Evolutionary conservation across 495 filamentous ascomycete genomes (phyloP).

Genomic region (Penicillium riverlandense): DNA sequence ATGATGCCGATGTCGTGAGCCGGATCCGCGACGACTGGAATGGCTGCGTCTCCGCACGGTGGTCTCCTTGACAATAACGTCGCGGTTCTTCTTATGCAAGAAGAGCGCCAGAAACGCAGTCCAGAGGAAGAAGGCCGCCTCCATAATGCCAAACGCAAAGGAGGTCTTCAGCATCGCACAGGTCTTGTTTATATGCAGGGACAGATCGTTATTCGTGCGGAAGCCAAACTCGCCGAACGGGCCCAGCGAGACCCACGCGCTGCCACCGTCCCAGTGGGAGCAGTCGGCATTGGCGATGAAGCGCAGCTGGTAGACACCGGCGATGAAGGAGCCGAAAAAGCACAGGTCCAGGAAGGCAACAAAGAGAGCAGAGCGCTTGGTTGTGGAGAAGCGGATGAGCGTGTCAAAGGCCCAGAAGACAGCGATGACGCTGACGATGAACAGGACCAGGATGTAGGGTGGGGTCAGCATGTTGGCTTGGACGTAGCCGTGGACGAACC

Average conservation of each 20-base stretch:
- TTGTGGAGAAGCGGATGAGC: constrained; percentile 70
- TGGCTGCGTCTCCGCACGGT: constrained; percentile 37
- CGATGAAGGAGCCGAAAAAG: constrained; percentile 81
- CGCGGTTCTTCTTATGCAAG: constrained; percentile 37
- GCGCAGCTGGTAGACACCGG: constrained; percentile 66
- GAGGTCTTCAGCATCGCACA: constrained; percentile 85
- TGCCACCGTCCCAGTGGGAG: constrained; percentile 40
- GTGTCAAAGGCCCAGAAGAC: constrained; percentile 76
- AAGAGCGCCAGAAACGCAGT: constrained; percentile 56
- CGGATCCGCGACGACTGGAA: constrained; percentile 25
- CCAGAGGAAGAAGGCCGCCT: constrained; percentile 72
- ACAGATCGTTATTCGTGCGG: constrained; percentile 28
- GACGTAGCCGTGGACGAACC: constrained; percentile 72
- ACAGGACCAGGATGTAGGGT: constrained; percentile 74
- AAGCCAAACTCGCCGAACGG: constrained; percentile 46
- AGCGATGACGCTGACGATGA: constrained; percentile 80
- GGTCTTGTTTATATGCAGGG: constrained; percentile 56
- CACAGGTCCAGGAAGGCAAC: constrained; percentile 70
- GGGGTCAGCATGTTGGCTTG: constrained; percentile 68
- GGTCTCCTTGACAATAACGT: constrained; percentile 34
- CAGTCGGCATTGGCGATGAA: constrained; percentile 63
- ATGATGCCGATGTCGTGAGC: constrained; percentile 25
- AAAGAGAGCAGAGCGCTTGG: constrained; percentile 63
- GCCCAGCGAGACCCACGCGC: constrained; percentile 52
- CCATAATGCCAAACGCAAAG: constrained; percentile 86